Base-by-base conservation (phyloP, 2,329 filamentous ascomycete genomes). In the Emmonsiellopsis sp. region DNA sequence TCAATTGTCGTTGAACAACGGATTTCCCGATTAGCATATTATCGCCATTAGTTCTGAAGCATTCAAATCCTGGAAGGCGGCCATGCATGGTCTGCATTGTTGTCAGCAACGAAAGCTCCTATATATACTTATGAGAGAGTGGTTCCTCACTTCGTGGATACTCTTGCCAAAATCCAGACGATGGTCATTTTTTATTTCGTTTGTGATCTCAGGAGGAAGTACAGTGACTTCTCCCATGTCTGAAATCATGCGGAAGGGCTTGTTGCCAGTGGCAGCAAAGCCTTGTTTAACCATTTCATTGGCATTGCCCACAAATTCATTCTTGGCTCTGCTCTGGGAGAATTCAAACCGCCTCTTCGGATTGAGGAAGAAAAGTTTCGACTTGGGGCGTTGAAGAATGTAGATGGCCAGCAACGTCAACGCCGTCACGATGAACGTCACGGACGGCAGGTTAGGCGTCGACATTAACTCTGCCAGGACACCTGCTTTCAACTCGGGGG, bases 1-100 rank as follows among this genome's bases (percentile, higher is more conserved):
- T 69, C 16, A 69, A 53, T 38, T 64, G 66, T 37, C 61, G 63
- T 26, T 62, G 65, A 45, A 67, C 61, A 9, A 65, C 46, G 37
- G 66, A 63, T 2, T 61, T 13, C 0, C 53, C n/a, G 7, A 65
- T 53, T 1, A 54, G 40, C 3, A 55, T 37, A 11, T 58, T 50
- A 11, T 55, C 54, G 58, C 42, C 8, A 32, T 31, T 4, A 38
- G 5, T 4, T 9, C 61, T 61, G 45, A 68, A 67, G 7, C 58
- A 51, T 7, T 60, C 60, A 48, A 69, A 68, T n/a, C 30, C 48
- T 11, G 15, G 38, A 35, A 50, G 34, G 38, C 37, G 30, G 10
- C 49, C 46, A 13, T 15, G 16, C 7, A 42, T 15, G 15, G 7
- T 42, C 40, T 42, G 11, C 2, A 8, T 3, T 13, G 7, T 7